These are phyloP conservation scores for Trichoderma virens DNA, from an alignment of 495 filamentous ascomycete species.

Conservation along the genomic window DNA sequence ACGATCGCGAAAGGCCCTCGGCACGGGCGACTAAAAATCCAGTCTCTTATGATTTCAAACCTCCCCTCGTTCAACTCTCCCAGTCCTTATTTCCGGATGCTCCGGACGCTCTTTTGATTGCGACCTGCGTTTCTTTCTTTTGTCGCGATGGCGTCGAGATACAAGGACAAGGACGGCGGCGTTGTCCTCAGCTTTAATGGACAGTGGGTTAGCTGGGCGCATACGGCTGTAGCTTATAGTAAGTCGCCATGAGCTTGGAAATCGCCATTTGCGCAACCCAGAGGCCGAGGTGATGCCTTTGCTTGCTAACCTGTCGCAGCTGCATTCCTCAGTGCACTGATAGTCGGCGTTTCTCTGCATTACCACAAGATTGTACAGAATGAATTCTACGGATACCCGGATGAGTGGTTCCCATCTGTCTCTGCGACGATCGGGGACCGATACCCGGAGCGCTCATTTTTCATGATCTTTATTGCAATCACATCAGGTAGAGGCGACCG, in stretches of 20 bases:
- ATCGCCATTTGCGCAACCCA: not conserved
- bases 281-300: not conserved
- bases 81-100: not conserved
- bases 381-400: conserved; percentile 91
- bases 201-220: conserved; percentile 84
- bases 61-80: conserved; percentile 3
- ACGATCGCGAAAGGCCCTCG: conserved; percentile 7
- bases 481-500: conserved; percentile 59
- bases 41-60: conserved; percentile 10
- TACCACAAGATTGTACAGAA: conserved; percentile 97
- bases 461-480: conserved; percentile 93
- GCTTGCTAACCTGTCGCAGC: conserved; percentile 32
- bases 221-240: conserved; percentile 80
- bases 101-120: conserved; percentile 5
- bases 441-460: conserved; percentile 93
- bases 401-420: conserved; percentile 99
- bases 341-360: conserved; percentile 79
- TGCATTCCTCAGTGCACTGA: conserved; percentile 84
- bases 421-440: conserved; percentile 98
- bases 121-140: conserved; percentile 3
- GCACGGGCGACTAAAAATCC: conserved; percentile 3
- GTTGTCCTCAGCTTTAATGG: conserved; percentile 78
- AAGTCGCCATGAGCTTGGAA: conserved; percentile 16
- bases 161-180: conserved; percentile 69
- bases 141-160: conserved; percentile 48